phyloP scores from a whole-genome alignment of 2,329 filamentous ascomycete genomes.

The Fusarium lyarnte region DNA sequence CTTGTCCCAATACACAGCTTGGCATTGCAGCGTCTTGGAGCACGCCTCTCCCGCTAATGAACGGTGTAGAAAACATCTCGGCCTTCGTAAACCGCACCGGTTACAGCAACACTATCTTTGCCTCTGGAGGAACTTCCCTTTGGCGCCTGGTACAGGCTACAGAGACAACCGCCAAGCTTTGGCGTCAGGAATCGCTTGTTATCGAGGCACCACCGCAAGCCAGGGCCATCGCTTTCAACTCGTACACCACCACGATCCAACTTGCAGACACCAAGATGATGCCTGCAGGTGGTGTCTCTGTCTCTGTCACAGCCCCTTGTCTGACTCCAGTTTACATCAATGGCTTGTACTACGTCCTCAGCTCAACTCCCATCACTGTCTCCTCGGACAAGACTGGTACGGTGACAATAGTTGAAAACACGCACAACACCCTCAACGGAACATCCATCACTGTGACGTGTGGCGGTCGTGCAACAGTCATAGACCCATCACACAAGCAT shows the following conservation, averaged over 20 bases:
- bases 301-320: background rate
- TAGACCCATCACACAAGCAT: background rate
- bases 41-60: background rate
- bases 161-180: background rate
- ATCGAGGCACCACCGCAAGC: background rate
- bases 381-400: background rate
- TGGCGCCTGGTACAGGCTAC: background rate
- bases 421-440: background rate
- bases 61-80: background rate
- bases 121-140: background rate
- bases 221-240: background rate
- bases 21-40: background rate
- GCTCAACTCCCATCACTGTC: background rate
- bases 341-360: background rate
- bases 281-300: fast-evolving
- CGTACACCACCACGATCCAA: background rate
- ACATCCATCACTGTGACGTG: background rate
- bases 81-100: fast-evolving
- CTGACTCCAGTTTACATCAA: background rate
- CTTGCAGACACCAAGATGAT: background rate
- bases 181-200: background rate
- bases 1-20: background rate
- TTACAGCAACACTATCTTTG: background rate
- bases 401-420: background rate
- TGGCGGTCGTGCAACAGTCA: background rate